Evolutionary conservation across 2,329 filamentous ascomycete genomes (phyloP), one percentile per base, ranked within the genome.

Genomic region (Fusarium clavum): DNA sequence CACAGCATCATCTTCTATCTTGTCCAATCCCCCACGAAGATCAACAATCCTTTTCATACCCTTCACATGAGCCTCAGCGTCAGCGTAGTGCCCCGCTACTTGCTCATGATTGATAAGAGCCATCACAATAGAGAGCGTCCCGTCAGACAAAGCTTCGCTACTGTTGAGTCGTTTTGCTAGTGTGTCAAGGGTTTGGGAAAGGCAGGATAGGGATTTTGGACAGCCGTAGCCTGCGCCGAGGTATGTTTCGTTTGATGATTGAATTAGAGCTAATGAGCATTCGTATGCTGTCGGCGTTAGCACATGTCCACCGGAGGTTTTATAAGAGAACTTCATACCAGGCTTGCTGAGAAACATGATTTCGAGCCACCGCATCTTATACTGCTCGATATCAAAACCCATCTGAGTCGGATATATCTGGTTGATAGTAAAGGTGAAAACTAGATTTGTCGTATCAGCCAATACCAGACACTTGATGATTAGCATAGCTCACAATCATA

Each of bases 231-330:
- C 61, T 34, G 16, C 46, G 8, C 61, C 61, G 0, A 64, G 45
- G 2, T 64, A 59, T n/a, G 54, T 64, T 13, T 64, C 61, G 4
- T 64, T 64, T 6, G 59, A 59, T 10, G 60, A 61, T n/a, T 51
- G 60, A 14, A 64, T 64, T 0, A 64, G 11, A 0, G 43, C 52
- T 5, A 64, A 12, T 1, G 61, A 64, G 6, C 51, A 64, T 0
- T 64, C 38, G 2, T 51, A 64, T 16, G 51, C 61, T 64, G 4
- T 7, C 2, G 6, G 0, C 1, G 6, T 52, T 5, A 6, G 2
- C 6, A n/a, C 0, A 3, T 40, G 4, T 41, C 2, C 3, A 3
- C 14, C 4, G 4, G 1, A 1, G 1, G 1, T 0, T 2, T 8
- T 1, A 6, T 29, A 2, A 22, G 16, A 30, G 16, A 4, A 0